A percentile compares a stretch with the other conserved stretches of the same genome.
Conservation (phyloP, 2,329 filamentous ascomycete species). For the Trichoderma cornu-damae region DNA sequence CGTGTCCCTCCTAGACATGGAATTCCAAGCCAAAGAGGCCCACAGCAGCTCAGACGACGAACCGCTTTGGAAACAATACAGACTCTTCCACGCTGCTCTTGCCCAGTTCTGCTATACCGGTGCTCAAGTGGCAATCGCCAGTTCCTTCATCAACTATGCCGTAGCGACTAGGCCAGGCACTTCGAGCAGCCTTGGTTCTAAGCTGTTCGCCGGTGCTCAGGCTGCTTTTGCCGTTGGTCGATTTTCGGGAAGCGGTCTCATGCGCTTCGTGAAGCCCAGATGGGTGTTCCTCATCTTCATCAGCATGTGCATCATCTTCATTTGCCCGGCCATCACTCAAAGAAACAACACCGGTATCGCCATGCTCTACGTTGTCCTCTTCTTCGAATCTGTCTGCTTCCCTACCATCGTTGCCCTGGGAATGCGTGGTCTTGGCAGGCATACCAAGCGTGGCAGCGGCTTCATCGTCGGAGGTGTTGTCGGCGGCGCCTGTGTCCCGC, state of each 20-base stretch:
- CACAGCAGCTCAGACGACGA: constrained; percentile 52
- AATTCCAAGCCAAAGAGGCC: constrained; percentile 51
- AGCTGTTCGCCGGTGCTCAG: constrained; percentile 69
- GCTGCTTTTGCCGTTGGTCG: constrained; percentile 67
- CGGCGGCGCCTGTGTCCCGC: constrained; percentile 69
- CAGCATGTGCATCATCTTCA: constrained; percentile 59
- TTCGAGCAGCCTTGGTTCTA: constrained; percentile 49
- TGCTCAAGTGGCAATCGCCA: constrained; percentile 61
- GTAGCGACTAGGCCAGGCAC: constrained; percentile 54
- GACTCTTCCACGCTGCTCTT: constrained; percentile 68
- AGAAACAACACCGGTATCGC: constrained; percentile 45
- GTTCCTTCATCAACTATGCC: constrained; percentile 71
- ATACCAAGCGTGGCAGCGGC: constrained; percentile 71
- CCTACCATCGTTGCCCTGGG: constrained; percentile 75
- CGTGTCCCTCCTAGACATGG: constrained; percentile 51
- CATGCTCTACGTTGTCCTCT: constrained; percentile 65
- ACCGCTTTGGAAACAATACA: constrained; percentile 65
- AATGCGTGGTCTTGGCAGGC: constrained; percentile 67
- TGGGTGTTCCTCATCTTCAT: constrained; percentile 64
- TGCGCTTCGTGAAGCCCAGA: constrained; percentile 62
- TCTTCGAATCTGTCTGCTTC: constrained; percentile 78
- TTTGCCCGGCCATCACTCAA: constrained; percentile 44
- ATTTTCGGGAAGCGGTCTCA: constrained; percentile 61
- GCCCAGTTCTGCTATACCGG: constrained; percentile 77
- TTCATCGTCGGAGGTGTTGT: constrained; percentile 64